A percentile compares a stretch with the other conserved stretches of the same genome.
Evolutionary conservation across 441 rosid species (phyloP).

Genomic region (Hypseocharis bilobata): DNA sequence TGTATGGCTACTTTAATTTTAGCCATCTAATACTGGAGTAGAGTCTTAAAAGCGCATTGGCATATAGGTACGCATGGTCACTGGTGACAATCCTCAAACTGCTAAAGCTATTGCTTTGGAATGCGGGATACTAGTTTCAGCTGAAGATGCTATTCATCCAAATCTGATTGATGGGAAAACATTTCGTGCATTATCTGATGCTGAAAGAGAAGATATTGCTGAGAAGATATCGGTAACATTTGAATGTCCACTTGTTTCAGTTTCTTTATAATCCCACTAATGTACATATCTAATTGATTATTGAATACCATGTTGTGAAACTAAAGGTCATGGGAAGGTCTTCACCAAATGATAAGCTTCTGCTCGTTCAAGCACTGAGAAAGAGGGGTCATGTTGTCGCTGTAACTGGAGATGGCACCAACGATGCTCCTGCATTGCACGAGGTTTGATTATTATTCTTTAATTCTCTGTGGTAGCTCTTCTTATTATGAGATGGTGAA

Average conservation of each 20-base stretch:
- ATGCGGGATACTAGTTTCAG: constrained; percentile 66
- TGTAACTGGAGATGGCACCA: constrained; percentile 96
- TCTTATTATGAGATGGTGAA: not conserved
- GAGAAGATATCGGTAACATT: constrained; percentile 63
- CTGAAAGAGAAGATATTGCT: constrained; percentile 50
- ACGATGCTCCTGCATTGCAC: constrained; percentile 95
- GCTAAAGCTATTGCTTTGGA: constrained; percentile 94
- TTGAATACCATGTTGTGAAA: constrained; percentile 8
- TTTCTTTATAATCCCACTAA: not conserved
- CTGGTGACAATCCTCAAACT: constrained; percentile 88
- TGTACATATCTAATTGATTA: not conserved
- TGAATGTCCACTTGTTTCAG: constrained; percentile 4
- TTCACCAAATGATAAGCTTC: constrained; percentile 86
- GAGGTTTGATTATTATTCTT: constrained; percentile 46
- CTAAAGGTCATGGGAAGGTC: constrained; percentile 92
- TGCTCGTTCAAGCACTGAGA: constrained; percentile 79
- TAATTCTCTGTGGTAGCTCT: not conserved
- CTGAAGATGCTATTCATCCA: constrained; percentile 54
- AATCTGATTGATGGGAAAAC: constrained; percentile 70
- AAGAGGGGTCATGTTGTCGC: constrained; percentile 81
- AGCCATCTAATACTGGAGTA: not conserved
- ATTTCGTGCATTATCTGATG: constrained; percentile 53
- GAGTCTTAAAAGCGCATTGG: not conserved
- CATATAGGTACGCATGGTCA: constrained; percentile 83
- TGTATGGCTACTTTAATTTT: not conserved